A percentile compares a stretch with the other conserved stretches of the same genome.
Conservation (phyloP, 2,329 filamentous ascomycete species). For the Hymenoscyphus fraxineus region DNA sequence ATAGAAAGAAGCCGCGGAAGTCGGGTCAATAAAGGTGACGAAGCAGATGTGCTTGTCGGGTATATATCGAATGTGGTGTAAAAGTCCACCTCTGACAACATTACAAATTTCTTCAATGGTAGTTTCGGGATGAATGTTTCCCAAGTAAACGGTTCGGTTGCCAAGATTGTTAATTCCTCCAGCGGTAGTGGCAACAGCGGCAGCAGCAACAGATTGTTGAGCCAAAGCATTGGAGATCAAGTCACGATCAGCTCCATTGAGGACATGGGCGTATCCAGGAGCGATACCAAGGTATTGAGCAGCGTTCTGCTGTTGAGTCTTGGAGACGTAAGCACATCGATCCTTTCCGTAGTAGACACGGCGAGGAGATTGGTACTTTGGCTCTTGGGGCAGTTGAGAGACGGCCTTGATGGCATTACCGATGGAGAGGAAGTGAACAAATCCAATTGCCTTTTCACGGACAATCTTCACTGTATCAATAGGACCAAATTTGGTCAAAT, state of each 20-base stretch:
- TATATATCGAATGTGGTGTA: slow-evolving; percentile 98
- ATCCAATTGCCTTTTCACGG: slow-evolving; percentile 95
- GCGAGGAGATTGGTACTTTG: slow-evolving; percentile 93
- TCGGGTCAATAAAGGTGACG: slow-evolving; percentile 98
- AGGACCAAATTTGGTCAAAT: slow-evolving; percentile 91
- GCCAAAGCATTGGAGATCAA: slow-evolving; percentile 94
- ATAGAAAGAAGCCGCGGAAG: slow-evolving; percentile 95
- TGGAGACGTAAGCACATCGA: slow-evolving; percentile 95
- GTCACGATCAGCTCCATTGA: slow-evolving; percentile 93
- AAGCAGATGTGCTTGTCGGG: slow-evolving; percentile 99
- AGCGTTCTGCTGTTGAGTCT: slow-evolving; percentile 98
- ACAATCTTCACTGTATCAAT: slow-evolving; percentile 98
- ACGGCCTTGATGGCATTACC: slow-evolving; percentile 98
- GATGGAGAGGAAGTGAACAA: slow-evolving; percentile 96
- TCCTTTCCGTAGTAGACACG: slow-evolving; percentile 99
- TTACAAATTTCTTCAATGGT: slow-evolving; percentile 99
- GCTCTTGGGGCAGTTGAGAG: slow-evolving; percentile 89
- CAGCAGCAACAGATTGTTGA: slow-evolving; percentile 95
- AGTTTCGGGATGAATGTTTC: slow-evolving; percentile 98
- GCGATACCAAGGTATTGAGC: slow-evolving; percentile 97
- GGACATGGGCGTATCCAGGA: slow-evolving; percentile 90
- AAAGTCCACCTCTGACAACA: slow-evolving; percentile 87
- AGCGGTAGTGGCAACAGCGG: slow-evolving; percentile 92
- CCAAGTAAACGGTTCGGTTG: slow-evolving; percentile 95
- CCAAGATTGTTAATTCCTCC: slow-evolving; percentile 96